Evolutionary conservation across 1,284 basidiomycete genomes (phyloP).

Genomic region (Sanghuangporus weigelae): DNA sequence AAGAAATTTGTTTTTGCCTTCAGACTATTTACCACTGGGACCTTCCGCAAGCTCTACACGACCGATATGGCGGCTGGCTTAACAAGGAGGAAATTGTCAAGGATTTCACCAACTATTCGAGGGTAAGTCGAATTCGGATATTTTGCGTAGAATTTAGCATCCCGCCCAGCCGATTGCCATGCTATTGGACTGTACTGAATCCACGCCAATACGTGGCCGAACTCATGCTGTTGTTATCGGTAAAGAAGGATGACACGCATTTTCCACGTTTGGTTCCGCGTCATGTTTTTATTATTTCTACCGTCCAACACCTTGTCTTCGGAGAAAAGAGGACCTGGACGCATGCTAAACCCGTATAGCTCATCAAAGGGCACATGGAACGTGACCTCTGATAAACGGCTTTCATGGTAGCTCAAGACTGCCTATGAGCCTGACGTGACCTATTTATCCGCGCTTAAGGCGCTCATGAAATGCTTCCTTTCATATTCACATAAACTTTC

Average conservation of each 20-base stretch:
- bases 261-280: neutral
- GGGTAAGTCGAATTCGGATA: constrained; percentile 30
- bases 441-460: constrained; percentile 7
- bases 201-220: neutral
- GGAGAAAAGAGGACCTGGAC: neutral
- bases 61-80: constrained; percentile 71
- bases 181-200: no score
- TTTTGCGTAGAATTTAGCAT: constrained; percentile 5
- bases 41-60: constrained; percentile 62
- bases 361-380: neutral
- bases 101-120: constrained; percentile 62
- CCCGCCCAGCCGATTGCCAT: constrained; percentile 6
- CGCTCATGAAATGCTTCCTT: neutral
- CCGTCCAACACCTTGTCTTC: neutral
- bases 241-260: neutral
- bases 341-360: neutral
- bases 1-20: neutral
- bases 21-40: constrained; percentile 80
- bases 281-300: neutral
- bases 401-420: neutral
- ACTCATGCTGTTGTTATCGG: neutral
- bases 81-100: constrained; percentile 55
- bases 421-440: neutral
- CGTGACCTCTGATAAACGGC: neutral
- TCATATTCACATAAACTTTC: neutral